Percentiles rank a stretch among this genome's conserved stretches.
phyloP scores from a whole-genome alignment of 352 stramenopile genomes.

The Albugo candida region DNA sequence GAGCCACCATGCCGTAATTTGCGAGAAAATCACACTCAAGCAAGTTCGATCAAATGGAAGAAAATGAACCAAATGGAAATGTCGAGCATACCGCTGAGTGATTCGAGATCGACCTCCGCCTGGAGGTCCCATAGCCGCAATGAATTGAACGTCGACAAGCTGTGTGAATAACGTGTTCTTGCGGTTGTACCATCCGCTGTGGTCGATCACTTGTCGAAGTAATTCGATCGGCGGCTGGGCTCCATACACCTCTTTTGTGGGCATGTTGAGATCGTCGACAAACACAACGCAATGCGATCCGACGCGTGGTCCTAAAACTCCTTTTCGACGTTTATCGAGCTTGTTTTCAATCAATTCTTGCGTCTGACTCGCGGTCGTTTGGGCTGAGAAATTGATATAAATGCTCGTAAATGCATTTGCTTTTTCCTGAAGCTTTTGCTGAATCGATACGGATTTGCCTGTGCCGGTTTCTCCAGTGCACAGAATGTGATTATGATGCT shows the following conservation, averaged over 20 bases:
- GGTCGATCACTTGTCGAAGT: conserved; percentile 86
- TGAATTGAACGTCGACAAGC: conserved; percentile 86
- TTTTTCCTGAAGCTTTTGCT: conserved; percentile 80
- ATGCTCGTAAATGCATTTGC: conserved; percentile 75
- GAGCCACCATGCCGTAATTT: conserved; percentile 83
- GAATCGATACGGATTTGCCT: conserved; percentile 87
- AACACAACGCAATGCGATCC: conserved; percentile 85
- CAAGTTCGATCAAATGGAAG: conserved; percentile 81
- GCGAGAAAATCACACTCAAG: conserved; percentile 71
- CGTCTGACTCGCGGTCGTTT: conserved; percentile 87
- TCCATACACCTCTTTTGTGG: conserved; percentile 85
- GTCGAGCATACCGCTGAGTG: conserved; percentile 82
- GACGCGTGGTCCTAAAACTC: conserved; percentile 76
- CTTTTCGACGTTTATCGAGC: conserved; percentile 86
- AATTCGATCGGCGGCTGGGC: conserved; percentile 87
- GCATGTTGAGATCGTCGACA: conserved; percentile 91
- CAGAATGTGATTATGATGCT: conserved; percentile 78
- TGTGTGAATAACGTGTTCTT: conserved; percentile 86
- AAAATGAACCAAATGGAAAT: conserved; percentile 90
- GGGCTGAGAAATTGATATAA: conserved; percentile 85
- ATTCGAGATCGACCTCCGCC: conserved; percentile 82
- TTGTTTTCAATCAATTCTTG: conserved; percentile 89
- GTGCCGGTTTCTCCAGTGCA: conserved; percentile 85
- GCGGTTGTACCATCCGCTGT: conserved; percentile 87
- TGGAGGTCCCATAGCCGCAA: conserved; percentile 83